phyloP scores from a whole-genome alignment of 768 basidiomycete species.

The Boletus pseudopeckii region DNA sequence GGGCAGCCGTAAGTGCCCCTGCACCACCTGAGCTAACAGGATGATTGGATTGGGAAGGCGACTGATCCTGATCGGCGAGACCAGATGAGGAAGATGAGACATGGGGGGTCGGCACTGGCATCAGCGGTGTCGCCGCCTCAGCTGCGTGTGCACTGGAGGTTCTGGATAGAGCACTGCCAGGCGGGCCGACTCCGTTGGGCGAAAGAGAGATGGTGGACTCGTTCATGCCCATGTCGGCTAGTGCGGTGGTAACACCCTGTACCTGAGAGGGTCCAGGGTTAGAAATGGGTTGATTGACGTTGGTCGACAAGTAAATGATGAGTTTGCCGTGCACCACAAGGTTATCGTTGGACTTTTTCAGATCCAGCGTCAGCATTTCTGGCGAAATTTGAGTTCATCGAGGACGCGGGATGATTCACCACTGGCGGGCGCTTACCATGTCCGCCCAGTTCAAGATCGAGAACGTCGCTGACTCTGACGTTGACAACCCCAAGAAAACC shows the following conservation, averaged over 20 bases:
- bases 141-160: slow-evolving; percentile 67
- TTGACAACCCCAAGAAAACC: slow-evolving; percentile 99
- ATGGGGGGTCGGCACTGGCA: slow-evolving; percentile 40
- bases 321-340: slow-evolving; percentile 97
- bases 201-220: slow-evolving; percentile 60
- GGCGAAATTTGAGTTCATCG: background rate
- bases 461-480: slow-evolving; percentile 81
- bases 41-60: slow-evolving; percentile 28
- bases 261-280: slow-evolving; percentile 80
- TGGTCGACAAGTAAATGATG: slow-evolving; percentile 94
- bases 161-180: slow-evolving; percentile 51
- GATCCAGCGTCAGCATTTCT: slow-evolving; percentile 96
- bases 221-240: slow-evolving; percentile 60
- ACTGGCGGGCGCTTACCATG: slow-evolving; percentile 63
- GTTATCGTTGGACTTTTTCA: slow-evolving; percentile 99
- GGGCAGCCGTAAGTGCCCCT: slow-evolving; percentile 16
- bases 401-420: background rate
- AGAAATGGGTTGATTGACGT: slow-evolving; percentile 76
- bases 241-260: slow-evolving; percentile 52
- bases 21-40: slow-evolving; percentile 36
- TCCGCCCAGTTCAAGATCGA: slow-evolving; percentile 89
- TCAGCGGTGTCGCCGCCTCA: slow-evolving; percentile 42
- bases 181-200: slow-evolving; percentile 34
- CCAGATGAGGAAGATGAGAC: slow-evolving; percentile 22
- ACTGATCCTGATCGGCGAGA: slow-evolving; percentile 30